Evolutionary conservation across 805 yeast species (phyloP), one percentile per base, ranked within the genome.

Genomic region (Cyberlindnera xishuangbannaensis): DNA sequence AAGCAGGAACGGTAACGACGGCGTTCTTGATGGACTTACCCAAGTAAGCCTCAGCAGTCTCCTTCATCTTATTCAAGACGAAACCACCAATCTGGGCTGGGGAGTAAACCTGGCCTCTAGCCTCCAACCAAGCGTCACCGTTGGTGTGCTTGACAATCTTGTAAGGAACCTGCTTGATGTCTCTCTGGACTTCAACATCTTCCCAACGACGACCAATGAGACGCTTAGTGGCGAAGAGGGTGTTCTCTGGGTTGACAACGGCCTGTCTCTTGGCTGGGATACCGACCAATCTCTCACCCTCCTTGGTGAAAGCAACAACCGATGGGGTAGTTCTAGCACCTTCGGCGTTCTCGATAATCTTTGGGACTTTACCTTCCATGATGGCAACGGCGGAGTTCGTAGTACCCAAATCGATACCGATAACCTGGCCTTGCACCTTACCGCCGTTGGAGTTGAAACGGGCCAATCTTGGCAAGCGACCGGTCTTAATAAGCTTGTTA

Each of bases 1-100:
- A 87, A 40, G 97, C 97, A 34, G 97, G 96, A 47, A 87, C 97
- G 33, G 97, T 88, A 55, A 83, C 79, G 21, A 83, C 92, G 4
- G 92, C 92, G 47, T 78, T 79, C 39, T 71, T 70, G 14, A 80
- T 69, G 15, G 65, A 53, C 40, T 62, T 59, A 43, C 69, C 68
- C 25, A 78, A 51, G 51, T 75, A 75, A 13, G 68, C 56, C 53
- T 76, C 79, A 14, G 90, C 87, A 27, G 75, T 66, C 41, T 64
- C 68, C 56, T 70, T 78, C 83, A 81, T 76, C 55, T 78, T 76
- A 41, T 69, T 64, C 42, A 81, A 62, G 23, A 81, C 72, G 34
- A 68, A 65, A 34, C 85, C 82, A 49, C 87, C 78, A 30, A 82
- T 76, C 50, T 81, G 85, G 34, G 84, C 67, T 22, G 90, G 92